phyloP scores from a whole-genome alignment of 2,329 filamentous ascomycete species.

The Penicillium nordicum region DNA sequence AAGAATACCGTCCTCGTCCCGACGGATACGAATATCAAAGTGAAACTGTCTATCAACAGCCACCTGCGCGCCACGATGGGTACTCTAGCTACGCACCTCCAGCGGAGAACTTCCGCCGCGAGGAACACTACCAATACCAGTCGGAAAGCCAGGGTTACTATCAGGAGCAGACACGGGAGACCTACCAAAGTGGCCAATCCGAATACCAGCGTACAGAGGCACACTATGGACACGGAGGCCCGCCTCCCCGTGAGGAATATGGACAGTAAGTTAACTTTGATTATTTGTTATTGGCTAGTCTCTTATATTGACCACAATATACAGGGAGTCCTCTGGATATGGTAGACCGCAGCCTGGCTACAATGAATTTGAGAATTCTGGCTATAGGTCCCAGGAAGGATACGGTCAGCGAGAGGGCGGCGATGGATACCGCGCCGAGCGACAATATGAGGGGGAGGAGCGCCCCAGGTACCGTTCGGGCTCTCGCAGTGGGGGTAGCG shows the following conservation, averaged over 20 bases:
- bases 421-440: conserved; percentile 21
- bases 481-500: conserved; percentile 21
- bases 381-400: conserved; percentile 15
- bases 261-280: conserved; percentile 22
- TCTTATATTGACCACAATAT: conserved; percentile 2
- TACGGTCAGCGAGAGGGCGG: conserved; percentile 19
- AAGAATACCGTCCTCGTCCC: conserved; percentile 11
- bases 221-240: conserved; percentile 18
- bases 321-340: conserved; percentile 24
- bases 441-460: conserved; percentile 21
- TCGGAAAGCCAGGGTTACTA: conserved; percentile 16
- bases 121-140: conserved; percentile 16
- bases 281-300: conserved; percentile 8
- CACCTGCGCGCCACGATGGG: conserved; percentile 9
- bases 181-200: conserved; percentile 12
- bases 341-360: conserved; percentile 16
- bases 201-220: conserved; percentile 18
- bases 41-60: conserved; percentile 17
- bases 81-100: conserved; percentile 12
- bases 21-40: conserved; percentile 18
- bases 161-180: conserved; percentile 19
- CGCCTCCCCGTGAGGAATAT: conserved; percentile 10
- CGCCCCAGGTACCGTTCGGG: conserved; percentile 20
- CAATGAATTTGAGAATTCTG: conserved; percentile 14
- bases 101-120: conserved; percentile 13